Conservation (phyloP, 192 early-diverging fungal species). For the Podila horticola region DNA sequence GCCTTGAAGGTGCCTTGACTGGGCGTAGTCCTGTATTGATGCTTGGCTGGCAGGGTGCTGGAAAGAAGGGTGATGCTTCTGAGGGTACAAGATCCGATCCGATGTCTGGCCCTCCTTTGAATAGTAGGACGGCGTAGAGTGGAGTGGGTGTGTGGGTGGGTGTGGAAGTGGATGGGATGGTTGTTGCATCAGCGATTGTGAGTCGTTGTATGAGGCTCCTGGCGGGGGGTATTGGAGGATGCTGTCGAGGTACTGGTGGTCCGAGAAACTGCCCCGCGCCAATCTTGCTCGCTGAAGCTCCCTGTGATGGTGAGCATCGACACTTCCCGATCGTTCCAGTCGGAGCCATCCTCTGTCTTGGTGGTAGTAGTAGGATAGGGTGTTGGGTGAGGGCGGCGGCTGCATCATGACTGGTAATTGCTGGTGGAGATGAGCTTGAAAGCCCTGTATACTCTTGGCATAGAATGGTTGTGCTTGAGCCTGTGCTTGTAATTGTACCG, state of each 20-base stretch:
- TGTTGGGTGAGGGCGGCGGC: slow-evolving; percentile 63
- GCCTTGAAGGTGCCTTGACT: slow-evolving; percentile 2
- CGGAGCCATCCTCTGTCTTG: slow-evolving; percentile 55
- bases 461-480: slow-evolving; percentile 21
- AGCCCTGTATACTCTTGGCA: slow-evolving; percentile 23
- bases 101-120: slow-evolving; percentile 8
- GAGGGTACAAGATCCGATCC: slow-evolving; percentile 27
- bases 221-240: slow-evolving; percentile 14
- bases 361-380: slow-evolving; percentile 60
- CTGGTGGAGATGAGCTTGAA: slow-evolving; percentile 27
- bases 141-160: too few relatives aligned
- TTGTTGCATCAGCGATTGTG: slow-evolving; percentile 38
- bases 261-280: slow-evolving; percentile 40
- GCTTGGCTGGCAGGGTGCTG: slow-evolving; percentile 21
- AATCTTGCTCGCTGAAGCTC: slow-evolving; percentile 47
- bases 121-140: slow-evolving; percentile 7
- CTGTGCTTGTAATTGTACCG: slow-evolving; percentile 13
- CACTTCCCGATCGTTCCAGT: slow-evolving; percentile 46
- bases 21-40: slow-evolving; percentile 23
- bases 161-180: slow-evolving; percentile 8
- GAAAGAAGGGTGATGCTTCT: slow-evolving; percentile 22
- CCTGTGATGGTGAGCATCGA: slow-evolving; percentile 45
- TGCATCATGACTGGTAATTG: slow-evolving; percentile 61
- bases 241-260: slow-evolving; percentile 48
- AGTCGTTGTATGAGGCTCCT: slow-evolving; percentile 23